Base-by-base conservation (phyloP, 1,284 basidiomycete genomes). In the Termitomyces sp. region DNA sequence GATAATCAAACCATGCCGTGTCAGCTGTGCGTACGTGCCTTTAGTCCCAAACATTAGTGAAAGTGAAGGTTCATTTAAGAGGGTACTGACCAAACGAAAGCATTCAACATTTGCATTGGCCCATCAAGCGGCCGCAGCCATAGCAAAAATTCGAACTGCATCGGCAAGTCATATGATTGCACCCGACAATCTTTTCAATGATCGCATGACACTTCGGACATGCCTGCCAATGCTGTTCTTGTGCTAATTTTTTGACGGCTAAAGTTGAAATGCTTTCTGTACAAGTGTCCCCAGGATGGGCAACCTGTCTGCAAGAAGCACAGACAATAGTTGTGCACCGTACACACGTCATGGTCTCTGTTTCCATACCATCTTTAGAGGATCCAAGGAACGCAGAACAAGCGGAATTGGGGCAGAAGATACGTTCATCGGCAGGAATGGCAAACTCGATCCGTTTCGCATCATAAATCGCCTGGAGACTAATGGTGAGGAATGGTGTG, bases 311-410 rank as follows among this genome's bases (percentile, higher is more conserved):
- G 68, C 75, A 77, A 17, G 60, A 61, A 1, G 67, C 58, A 60
- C 75, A 77, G 15, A 72, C 68, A 17, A 42, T n/a, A 0, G 52
- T 49, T 9, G 34, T 45, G 58, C 77, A 79, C 0, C 56, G 53
- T 3, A 55, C 36, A 62, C 75, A 75, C 2, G 55, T 36, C 12
- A 67, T 26, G 2, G 36, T 43, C 13, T 56, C 48, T 10, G 55
- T 43, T 12, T 56, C 47, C 9, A 56, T 42, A 21, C 8, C 17
- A 1, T 57, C 43, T 12, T 66, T 65, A 2, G 67, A 66, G 1
- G 71, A 63, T 15, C 75, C 74, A 30, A 80, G 62, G 63, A 79
- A 80, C 2, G 64, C 49, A 5, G 75, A 76, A 33, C 57, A 60
- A n/a, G 57, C 54, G 2, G 49, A 15, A 10, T 40, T 52, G 0